phyloP scores from a whole-genome alignment of 768 basidiomycete genomes.

The Mycena olivaceomarginata region DNA sequence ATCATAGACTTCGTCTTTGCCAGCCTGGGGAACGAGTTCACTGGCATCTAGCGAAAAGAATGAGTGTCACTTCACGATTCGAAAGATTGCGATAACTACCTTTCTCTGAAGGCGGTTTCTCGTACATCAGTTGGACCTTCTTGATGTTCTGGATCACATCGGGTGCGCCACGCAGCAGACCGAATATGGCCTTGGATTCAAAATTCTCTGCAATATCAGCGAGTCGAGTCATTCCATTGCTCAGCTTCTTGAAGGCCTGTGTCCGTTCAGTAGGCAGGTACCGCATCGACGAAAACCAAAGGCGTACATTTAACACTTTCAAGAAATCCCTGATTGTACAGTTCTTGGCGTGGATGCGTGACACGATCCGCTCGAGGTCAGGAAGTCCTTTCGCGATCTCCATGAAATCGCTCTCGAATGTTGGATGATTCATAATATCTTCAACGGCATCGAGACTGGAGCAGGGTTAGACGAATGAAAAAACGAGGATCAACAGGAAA shows the following conservation, averaged over 20 bases:
- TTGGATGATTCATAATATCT: slow-evolving; percentile 88
- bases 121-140: slow-evolving; percentile 84
- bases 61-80: slow-evolving; percentile 1
- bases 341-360: slow-evolving; percentile 95
- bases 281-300: neutral
- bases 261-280: neutral
- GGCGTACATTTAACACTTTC: slow-evolving; percentile 83
- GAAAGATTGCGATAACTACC: slow-evolving; percentile 69
- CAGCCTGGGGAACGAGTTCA: slow-evolving; percentile 87
- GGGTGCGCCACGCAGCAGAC: slow-evolving; percentile 87
- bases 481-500: neutral
- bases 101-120: slow-evolving; percentile 71
- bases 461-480: neutral
- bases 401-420: slow-evolving; percentile 86
- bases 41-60: slow-evolving; percentile 65
- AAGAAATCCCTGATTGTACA: slow-evolving; percentile 92
- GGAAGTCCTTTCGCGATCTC: slow-evolving; percentile 88
- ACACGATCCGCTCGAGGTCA: slow-evolving; percentile 95
- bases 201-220: slow-evolving; percentile 83
- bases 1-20: slow-evolving; percentile 92
- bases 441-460: slow-evolving; percentile 94
- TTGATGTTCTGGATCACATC: slow-evolving; percentile 84
- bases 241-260: slow-evolving; percentile 87
- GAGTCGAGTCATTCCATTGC: slow-evolving; percentile 77
- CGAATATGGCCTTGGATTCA: slow-evolving; percentile 83